These are phyloP conservation scores for Bryoglossum gracile DNA, from an alignment of 495 filamentous ascomycete genomes.

Conservation along the genomic window DNA sequence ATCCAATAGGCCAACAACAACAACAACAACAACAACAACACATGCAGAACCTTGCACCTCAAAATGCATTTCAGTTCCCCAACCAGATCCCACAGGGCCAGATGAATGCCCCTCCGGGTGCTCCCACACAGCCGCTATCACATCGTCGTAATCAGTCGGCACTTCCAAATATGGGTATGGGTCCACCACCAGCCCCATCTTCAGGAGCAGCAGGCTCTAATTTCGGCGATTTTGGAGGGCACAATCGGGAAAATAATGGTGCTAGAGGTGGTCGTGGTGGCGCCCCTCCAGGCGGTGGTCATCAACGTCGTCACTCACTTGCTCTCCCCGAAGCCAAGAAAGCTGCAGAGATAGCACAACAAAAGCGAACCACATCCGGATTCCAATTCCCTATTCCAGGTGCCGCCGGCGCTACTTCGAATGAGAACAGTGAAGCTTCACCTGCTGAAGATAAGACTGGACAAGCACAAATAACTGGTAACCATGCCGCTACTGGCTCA, in stretches of 20 bases:
- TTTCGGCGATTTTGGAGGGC: constrained; percentile 68
- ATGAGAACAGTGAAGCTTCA: constrained; percentile 45
- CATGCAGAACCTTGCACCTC: constrained; percentile 74
- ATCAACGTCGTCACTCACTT: constrained; percentile 90
- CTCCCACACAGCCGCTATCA: constrained; percentile 69
- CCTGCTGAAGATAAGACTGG: constrained; percentile 40
- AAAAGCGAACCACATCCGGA: constrained; percentile 85
- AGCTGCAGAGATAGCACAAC: constrained; percentile 91
- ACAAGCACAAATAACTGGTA: constrained; percentile 31
- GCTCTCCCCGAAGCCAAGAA: constrained; percentile 95
- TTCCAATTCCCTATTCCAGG: constrained; percentile 91
- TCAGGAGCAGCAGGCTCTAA: constrained; percentile 77
- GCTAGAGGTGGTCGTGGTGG: constrained; percentile 72
- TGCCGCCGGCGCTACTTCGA: constrained; percentile 44
- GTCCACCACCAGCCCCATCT: constrained; percentile 93
- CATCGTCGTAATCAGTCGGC: constrained; percentile 98
- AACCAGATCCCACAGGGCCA: constrained; percentile 71
- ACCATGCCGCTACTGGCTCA: constrained; percentile 13
- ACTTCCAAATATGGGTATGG: constrained; percentile 87
- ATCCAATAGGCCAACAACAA: constrained; percentile 56
- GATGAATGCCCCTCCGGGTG: constrained; percentile 53
- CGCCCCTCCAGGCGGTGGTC: constrained; percentile 64
- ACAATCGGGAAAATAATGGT: constrained; percentile 57
- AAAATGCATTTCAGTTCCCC: constrained; percentile 86
- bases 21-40: constrained; percentile 49